These are phyloP conservation scores for Botryosphaeria dothidea DNA, from an alignment of 2,329 filamentous ascomycete species.

Conservation along the genomic window DNA sequence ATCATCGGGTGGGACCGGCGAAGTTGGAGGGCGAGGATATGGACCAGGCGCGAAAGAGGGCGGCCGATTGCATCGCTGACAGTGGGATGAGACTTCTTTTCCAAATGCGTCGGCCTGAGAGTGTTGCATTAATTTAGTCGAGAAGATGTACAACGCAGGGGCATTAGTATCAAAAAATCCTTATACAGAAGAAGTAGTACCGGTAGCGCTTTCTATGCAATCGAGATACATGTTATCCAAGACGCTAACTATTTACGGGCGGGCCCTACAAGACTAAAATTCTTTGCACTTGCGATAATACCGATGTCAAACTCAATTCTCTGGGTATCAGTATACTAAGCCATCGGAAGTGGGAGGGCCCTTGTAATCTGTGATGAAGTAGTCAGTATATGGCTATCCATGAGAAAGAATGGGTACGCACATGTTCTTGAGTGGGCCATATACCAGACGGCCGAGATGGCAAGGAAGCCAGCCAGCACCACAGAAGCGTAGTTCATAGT, in stretches of 20 bases:
- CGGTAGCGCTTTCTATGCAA: no score
- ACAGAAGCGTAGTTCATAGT: conserved; percentile 60
- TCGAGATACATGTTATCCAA: no score
- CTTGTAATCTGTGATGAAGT: not conserved
- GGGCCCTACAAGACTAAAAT: no score
- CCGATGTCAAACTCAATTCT: no score
- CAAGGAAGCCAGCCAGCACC: conserved; percentile 55
- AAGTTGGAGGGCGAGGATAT: not conserved
- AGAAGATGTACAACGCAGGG: no score
- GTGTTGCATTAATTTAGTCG: not conserved
- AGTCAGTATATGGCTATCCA: not conserved
- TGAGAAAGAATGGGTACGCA: not conserved
- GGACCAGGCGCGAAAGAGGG: not conserved
- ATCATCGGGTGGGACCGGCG: not conserved
- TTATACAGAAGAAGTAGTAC: no score
- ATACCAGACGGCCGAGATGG: conserved; percentile 14
- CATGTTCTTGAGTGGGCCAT: conserved; percentile 11
- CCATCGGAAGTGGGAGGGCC: not conserved
- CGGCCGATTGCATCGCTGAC: not conserved
- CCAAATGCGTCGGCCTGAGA: not conserved
- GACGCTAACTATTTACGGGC: no score
- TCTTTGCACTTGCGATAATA: no score
- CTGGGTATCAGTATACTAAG: not conserved
- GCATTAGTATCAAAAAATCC: no score
- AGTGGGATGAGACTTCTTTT: not conserved